Base-by-base conservation (phyloP, 2,329 filamentous ascomycete genomes). In the Epicoccum nigrum region DNA sequence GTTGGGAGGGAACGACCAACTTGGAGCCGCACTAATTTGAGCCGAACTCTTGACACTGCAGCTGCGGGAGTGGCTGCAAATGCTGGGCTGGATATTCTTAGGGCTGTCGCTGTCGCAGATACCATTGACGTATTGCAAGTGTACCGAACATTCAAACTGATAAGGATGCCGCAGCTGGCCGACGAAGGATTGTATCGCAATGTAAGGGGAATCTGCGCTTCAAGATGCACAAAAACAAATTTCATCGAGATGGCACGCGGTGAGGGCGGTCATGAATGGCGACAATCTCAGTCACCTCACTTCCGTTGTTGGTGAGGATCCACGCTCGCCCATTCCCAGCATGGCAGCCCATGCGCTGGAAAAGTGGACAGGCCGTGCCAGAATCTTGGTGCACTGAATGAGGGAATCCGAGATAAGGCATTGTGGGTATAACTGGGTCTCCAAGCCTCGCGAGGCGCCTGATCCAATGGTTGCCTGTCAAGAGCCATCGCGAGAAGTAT, bases 361-460 rank as follows among this genome's bases (percentile, higher is more conserved):
- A 68, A 68, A 69, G 65, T 69, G 67, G 67, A 62, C 58, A 44
- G 51, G 48, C 52, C 47, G 54, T 58, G 58, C 54, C 59, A 60
- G 55, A 57, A 45, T 47, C 56, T 56, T 61, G 56, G 62, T 47
- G 57, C 52, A 37, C 59, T 66, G 55, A 50, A 65, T 65, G 46
- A 64, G 63, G 62, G 38, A 67, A 63, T 57, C 59, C 62, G 59
- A 67, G 67, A 70, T 69, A 70, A 69, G 59, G 61, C 51, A 59
- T 33, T 60, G 67, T 70, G 68, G 67, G 63, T 69, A 70, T 56
- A 68, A 63, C 52, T 68, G 68, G 68, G 65, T 52, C 45, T 51
- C 62, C 56, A 60, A 63, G 58, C 57, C 59, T 60, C 55, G 40
- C 54, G 55, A 51, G 62, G 56, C 62, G 63, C 54, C 46, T 56